Evolutionary conservation across 768 basidiomycete species (phyloP), one percentile per base, ranked within the genome.

Genomic region (Gloeopeniophorella convolvens): DNA sequence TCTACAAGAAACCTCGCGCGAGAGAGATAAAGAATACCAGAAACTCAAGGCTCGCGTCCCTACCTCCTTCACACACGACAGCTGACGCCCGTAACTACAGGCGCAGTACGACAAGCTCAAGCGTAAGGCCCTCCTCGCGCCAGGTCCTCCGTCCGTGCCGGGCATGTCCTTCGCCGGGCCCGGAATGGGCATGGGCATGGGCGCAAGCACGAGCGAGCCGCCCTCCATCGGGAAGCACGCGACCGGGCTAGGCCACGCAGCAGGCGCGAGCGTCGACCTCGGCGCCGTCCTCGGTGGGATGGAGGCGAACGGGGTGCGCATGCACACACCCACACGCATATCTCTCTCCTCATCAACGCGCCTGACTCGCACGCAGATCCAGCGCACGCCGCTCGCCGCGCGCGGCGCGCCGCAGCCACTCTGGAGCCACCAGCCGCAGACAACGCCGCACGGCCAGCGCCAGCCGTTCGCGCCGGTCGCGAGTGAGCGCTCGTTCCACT

Each of bases 11-110:
- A 68, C 77, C 1, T 73, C 83, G 2, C 76, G 80, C 59, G 88
- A 90, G 60, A 75, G 82, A 59, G 89, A 91, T 54, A 89, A 85
- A 60, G 90, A 91, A 60, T 92, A 91, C 60, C 85, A 86, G 48
- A 90, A 88, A 62, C 76, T 92, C 33, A 92, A 91, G 74, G 89
- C 79, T 18, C 9, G 64, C 48, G 10, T 10, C n/a, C 9, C n/a
- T 16, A 5, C 47, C 15, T 24, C 26, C 44, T 24, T 46, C 27
- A 10, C 6, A 40, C 31, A 1, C 16, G 32, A 18, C 21, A 33
- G 30, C 30, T 33, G 45, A 31, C 45, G 26, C 33, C 11, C 37
- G 41, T 39, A 32, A 30, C 31, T 15, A 8, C 50, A 90, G 89
- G 70, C 69, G 34, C 85, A 89, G 59, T 78, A 84, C 53, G 89